These are phyloP conservation scores for Fusarium austroafricanum DNA, from an alignment of 2,329 filamentous ascomycete genomes.

Conservation along the genomic window DNA sequence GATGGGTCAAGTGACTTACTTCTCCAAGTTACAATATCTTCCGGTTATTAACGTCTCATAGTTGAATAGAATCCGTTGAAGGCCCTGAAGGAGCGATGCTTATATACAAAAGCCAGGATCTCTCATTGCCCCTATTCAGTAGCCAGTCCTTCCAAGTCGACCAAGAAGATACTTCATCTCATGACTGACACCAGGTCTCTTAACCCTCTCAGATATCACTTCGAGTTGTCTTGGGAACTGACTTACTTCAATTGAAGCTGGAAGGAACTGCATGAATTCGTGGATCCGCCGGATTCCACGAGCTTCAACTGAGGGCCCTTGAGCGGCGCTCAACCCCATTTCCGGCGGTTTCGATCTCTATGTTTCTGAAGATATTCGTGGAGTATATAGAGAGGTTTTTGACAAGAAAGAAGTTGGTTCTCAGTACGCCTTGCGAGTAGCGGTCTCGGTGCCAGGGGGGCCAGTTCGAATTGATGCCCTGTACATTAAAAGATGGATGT, in stretches of 20 bases:
- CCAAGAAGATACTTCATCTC: neutral
- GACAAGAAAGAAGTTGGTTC: neutral
- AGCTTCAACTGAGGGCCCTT: neutral
- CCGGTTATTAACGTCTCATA: neutral
- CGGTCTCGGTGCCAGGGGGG: neutral
- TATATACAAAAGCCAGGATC: neutral
- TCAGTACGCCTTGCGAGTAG: neutral
- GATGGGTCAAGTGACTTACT: neutral
- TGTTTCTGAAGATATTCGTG: accelerated
- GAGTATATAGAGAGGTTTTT: accelerated
- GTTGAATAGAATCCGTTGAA: neutral
- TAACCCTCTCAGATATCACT: accelerated
- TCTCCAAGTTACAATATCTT: neutral
- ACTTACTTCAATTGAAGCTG: neutral
- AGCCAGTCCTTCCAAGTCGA: neutral
- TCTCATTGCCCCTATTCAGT: neutral
- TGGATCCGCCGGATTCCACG: neutral
- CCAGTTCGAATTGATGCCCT: neutral
- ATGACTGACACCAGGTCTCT: neutral
- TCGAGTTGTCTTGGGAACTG: accelerated
- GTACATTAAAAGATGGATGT: neutral
- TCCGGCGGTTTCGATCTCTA: too few species aligned
- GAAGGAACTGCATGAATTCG: neutral
- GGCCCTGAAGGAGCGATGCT: neutral
- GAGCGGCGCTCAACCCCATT: neutral